These are phyloP conservation scores for Hansfordia pulvinata DNA, from an alignment of 2,329 filamentous ascomycete genomes.

Conservation along the genomic window DNA sequence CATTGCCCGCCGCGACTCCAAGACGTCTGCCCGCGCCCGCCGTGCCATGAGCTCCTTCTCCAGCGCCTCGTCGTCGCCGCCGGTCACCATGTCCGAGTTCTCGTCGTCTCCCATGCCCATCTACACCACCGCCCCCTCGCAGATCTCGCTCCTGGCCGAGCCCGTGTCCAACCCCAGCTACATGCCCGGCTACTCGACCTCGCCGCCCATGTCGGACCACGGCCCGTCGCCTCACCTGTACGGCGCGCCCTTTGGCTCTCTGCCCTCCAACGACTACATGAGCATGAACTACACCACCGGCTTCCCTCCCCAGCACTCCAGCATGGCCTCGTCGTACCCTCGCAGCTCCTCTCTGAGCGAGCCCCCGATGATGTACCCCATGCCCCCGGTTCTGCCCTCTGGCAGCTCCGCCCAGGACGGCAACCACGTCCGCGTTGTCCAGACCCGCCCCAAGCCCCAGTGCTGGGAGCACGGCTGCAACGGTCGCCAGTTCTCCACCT, in stretches of 20 bases:
- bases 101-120: conserved; percentile 29
- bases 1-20: conserved; percentile 43
- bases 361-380: conserved; percentile 27
- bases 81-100: conserved; percentile 26
- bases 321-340: conserved; percentile 2
- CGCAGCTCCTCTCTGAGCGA: conserved; percentile 26
- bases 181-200: conserved; percentile 31
- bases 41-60: conserved; percentile 32
- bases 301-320: conserved; percentile 18
- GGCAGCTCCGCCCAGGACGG: conserved; percentile 22
- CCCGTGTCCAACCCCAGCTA: conserved; percentile 30
- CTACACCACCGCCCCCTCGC: conserved; percentile 35
- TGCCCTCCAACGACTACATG: conserved; percentile 24
- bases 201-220: conserved; percentile 29
- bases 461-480: conserved; percentile 98
- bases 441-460: conserved; percentile 78
- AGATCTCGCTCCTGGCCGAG: conserved; percentile 37
- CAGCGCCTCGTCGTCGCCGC: conserved; percentile 25
- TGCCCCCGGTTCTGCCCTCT: conserved; percentile 22
- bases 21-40: conserved; percentile 34
- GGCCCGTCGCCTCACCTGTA: conserved; percentile 15
- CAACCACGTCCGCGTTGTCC: conserved; percentile 52
- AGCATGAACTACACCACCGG: conserved; percentile 27
- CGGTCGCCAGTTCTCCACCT: conserved; percentile 87
- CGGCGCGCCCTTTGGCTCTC: conserved; percentile 9